Percentiles rank a stretch among this genome's conserved stretches.
phyloP scores from a whole-genome alignment of 2,329 filamentous ascomycete species.

The Sporothrix brunneoviolacea region DNA sequence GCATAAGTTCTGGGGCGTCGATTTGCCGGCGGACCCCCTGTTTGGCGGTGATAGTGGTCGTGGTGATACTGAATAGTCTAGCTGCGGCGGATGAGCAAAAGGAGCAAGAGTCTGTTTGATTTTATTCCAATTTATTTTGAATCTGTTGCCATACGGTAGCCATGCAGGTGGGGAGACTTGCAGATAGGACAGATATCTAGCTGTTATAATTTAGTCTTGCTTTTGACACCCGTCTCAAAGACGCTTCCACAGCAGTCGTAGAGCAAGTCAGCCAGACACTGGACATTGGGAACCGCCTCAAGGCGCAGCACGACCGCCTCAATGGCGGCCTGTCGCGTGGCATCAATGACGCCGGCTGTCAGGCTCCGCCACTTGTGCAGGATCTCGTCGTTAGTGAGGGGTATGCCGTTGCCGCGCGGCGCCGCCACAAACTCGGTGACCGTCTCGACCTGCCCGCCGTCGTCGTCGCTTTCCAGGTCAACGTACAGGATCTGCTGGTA shows the following conservation, averaged over 20 bases:
- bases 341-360: slow-evolving; percentile 25
- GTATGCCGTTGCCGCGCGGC: slow-evolving; percentile 27
- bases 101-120: too few species aligned
- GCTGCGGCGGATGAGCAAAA: too few species aligned
- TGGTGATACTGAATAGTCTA: too few species aligned
- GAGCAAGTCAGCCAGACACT: neutral
- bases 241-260: neutral
- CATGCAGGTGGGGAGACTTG: too few species aligned
- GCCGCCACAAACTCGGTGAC: slow-evolving; percentile 13
- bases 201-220: too few species aligned
- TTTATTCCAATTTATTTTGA: too few species aligned
- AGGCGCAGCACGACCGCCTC: slow-evolving; percentile 26
- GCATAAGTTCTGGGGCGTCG: slow-evolving; percentile 8
- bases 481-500: slow-evolving; percentile 14
- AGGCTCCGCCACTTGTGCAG: slow-evolving; percentile 29
- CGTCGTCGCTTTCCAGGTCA: slow-evolving; percentile 12
- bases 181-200: too few species aligned
- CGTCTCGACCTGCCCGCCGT: neutral
- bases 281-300: slow-evolving; percentile 16
- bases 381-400: slow-evolving; percentile 31
- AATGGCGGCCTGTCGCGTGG: slow-evolving; percentile 23
- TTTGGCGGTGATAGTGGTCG: too few species aligned
- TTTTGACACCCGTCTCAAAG: too few species aligned
- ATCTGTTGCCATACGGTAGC: too few species aligned
- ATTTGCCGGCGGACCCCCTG: slow-evolving; percentile 3